phyloP scores from a whole-genome alignment of 2,329 filamentous ascomycete species.

The Aspergillus unguis region DNA sequence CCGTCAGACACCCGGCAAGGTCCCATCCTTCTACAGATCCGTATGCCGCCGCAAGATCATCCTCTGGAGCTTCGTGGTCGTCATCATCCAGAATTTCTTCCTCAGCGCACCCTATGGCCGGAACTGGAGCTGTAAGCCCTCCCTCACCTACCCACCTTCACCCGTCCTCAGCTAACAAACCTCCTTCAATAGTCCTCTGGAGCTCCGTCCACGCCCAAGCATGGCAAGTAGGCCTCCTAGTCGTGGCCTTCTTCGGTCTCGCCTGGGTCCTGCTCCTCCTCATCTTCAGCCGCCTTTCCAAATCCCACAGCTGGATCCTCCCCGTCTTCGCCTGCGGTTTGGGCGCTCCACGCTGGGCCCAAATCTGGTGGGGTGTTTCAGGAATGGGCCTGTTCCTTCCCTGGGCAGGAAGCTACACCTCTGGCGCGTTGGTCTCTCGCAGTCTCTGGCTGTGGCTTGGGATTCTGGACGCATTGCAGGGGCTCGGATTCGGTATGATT shows the following conservation, averaged over 20 bases:
- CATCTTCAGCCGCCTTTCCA: slow-evolving; percentile 55
- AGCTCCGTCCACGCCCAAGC: slow-evolving; percentile 53
- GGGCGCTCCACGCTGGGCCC: slow-evolving; percentile 62
- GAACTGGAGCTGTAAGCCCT: slow-evolving; percentile 57
- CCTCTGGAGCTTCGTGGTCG: slow-evolving; percentile 63
- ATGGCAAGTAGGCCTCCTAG: slow-evolving; percentile 57
- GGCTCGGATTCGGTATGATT: slow-evolving; percentile 66
- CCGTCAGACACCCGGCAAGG: slow-evolving; percentile 59
- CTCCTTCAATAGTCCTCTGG: slow-evolving; percentile 49
- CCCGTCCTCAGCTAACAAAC: slow-evolving; percentile 9
- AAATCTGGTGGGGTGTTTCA: slow-evolving; percentile 64
- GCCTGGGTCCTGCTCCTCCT: slow-evolving; percentile 51
- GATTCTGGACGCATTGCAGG: slow-evolving; percentile 62
- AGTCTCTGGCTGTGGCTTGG: slow-evolving; percentile 66
- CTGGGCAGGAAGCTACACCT: slow-evolving; percentile 56
- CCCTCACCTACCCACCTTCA: neutral
- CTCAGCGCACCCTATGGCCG: slow-evolving; percentile 63
- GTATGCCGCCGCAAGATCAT: slow-evolving; percentile 62
- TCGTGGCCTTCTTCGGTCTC: slow-evolving; percentile 48
- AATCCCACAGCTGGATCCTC: slow-evolving; percentile 63
- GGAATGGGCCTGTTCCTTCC: slow-evolving; percentile 61
- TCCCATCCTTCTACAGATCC: slow-evolving; percentile 64
- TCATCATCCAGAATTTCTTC: slow-evolving; percentile 66
- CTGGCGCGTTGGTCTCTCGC: slow-evolving; percentile 56
- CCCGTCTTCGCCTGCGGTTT: slow-evolving; percentile 66